Evolutionary conservation across 805 yeast genomes (phyloP).

Genomic region (Wickerhamia fluorescens): DNA sequence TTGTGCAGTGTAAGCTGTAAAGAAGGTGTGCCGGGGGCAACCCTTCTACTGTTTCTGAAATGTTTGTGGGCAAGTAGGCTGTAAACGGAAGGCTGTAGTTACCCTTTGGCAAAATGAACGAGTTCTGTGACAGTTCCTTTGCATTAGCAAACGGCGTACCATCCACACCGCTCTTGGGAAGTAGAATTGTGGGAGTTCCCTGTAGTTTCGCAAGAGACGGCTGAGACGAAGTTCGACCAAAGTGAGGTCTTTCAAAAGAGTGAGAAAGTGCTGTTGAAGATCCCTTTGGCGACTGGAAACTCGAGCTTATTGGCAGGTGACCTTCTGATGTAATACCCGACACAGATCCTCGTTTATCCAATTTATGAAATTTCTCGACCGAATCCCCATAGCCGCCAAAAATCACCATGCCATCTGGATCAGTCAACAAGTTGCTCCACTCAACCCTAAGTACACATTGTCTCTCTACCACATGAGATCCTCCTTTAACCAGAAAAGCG

Average conservation of each 20-base stretch:
- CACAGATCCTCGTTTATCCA: constrained; percentile 11
- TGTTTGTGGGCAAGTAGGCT: constrained; percentile 37
- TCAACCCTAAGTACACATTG: constrained; percentile 34
- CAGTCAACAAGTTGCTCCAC: constrained; percentile 43
- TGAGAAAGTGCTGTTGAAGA: too few relatives aligned
- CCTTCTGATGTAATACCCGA: constrained; percentile 1
- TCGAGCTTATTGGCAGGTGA: too few relatives aligned
- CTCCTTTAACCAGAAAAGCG: constrained; percentile 28
- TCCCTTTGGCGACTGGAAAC: too few relatives aligned
- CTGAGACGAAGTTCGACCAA: constrained; percentile 24
- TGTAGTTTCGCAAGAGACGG: constrained; percentile 16
- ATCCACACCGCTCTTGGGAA: constrained; percentile 31
- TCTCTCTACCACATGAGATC: constrained; percentile 31
- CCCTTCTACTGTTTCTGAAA: constrained; percentile 48
- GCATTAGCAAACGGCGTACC: constrained; percentile 38
- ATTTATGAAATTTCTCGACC: constrained; percentile 14
- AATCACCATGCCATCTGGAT: constrained; percentile 28
- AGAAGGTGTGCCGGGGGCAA: constrained; percentile 34
- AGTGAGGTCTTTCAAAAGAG: constrained; percentile 16
- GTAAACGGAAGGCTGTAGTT: constrained; percentile 46
- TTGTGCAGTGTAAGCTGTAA: constrained; percentile 36
- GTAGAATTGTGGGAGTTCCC: constrained; percentile 4
- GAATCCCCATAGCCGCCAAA: constrained; percentile 39
- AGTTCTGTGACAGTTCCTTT: constrained; percentile 17
- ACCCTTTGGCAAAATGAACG: constrained; percentile 42